Percentiles rank a stretch among this genome's conserved stretches.
Evolutionary conservation across 176 grass and related monocot species (phyloP).

Genomic region (Triticum monococcum): DNA sequence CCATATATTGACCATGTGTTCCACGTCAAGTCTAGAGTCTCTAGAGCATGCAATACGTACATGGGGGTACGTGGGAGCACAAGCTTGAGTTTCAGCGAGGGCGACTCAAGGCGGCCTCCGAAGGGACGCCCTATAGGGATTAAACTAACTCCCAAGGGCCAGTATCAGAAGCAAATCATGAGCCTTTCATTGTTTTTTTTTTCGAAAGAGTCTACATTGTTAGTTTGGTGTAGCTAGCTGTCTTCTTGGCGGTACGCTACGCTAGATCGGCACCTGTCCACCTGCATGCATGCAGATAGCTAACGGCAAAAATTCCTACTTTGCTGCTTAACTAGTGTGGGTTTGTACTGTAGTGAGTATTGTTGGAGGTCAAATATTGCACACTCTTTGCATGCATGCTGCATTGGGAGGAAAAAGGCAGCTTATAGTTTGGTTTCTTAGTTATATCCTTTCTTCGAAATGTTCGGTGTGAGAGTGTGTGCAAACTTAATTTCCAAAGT

Average conservation of each 20-base stretch:
- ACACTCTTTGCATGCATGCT: background rate
- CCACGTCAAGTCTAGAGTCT: background rate
- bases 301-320: background rate
- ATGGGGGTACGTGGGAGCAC: constrained; percentile 17
- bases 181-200: background rate
- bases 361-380: background rate
- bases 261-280: background rate
- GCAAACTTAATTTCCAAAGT: no score
- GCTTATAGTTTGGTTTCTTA: no score
- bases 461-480: no score
- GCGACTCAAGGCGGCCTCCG: background rate
- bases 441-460: no score
- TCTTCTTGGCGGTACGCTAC: background rate
- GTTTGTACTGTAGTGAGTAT: no score
- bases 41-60: background rate
- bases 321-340: no score
- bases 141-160: constrained; percentile 31
- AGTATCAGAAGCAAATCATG: background rate
- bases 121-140: background rate
- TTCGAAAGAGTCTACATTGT: background rate
- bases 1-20: constrained; percentile 3
- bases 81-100: background rate
- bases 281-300: background rate
- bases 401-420: no score
- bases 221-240: background rate